Evolutionary conservation across 2,329 filamentous ascomycete species (phyloP), one percentile per base, ranked within the genome.

Genomic region (Rhynchosporium graminicola): DNA sequence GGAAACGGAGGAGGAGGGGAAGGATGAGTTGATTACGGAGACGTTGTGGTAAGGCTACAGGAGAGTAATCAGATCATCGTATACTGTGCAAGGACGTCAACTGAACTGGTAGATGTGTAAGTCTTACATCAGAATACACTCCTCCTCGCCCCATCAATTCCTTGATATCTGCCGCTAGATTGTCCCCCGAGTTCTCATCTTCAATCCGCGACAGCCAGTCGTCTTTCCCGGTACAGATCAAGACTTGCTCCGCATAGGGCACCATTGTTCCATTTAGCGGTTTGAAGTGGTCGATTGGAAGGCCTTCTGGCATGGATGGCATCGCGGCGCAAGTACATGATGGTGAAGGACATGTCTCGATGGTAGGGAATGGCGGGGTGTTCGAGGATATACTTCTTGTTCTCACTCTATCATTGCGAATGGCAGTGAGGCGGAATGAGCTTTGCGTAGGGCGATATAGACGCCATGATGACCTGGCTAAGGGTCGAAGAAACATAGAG

Each of bases 201-300:
- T 96, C 92, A 65, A 97, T 96, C 62, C 85, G 84, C 72, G 89
- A 93, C 33, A 82, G 80, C 93, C 93, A 97, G 77, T 96, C 90
- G 36, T 82, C 78, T 64, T 86, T 85, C 4, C 91, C 92, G 0
- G 92, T 96, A 65, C 89, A 93, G 13, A 97, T 81, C 9, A 98
- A 76, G 3, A 97, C 83, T 69, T 97, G 92, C 75, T 96, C 88
- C 0, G 87, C 82, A 74, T 97, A 96, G 0, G 82, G 80, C 1
- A 89, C 81, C 77, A 97, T 93, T 5, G 89, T 88, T 12, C 90
- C 90, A 72, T 90, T 88, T 48, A 97, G 79, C 20, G 83, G 80
- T 45, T 84, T 84, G 64, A 84, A 82, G 69, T 83, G 81, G 73
- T 97, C 92, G 59, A 97, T 93, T 28, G 87, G 84, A 15, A 96